phyloP scores from a whole-genome alignment of 2,329 filamentous ascomycete genomes.

The Lachnellula arida region DNA sequence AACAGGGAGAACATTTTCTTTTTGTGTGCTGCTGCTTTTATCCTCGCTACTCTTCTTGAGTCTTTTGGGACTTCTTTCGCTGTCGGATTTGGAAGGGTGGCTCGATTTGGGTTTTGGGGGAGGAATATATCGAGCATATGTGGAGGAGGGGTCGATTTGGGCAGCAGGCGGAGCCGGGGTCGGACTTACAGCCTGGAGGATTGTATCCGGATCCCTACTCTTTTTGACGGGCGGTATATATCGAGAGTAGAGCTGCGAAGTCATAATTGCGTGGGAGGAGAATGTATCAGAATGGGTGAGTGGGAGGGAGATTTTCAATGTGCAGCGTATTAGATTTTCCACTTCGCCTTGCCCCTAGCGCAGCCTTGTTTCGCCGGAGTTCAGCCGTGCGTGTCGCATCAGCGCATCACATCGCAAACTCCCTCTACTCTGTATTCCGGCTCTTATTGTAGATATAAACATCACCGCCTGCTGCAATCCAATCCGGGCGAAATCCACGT shows the following conservation, averaged over 20 bases:
- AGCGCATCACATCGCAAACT: no score
- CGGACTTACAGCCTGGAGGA: neutral
- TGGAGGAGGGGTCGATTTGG: constrained; percentile 26
- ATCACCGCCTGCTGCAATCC: no score
- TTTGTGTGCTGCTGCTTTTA: neutral
- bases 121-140: constrained; percentile 30
- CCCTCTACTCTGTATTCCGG: no score
- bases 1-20: neutral
- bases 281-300: neutral
- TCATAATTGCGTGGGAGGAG: constrained; percentile 11
- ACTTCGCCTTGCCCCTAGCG: no score
- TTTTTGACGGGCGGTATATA: constrained; percentile 28
- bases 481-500: neutral
- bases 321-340: neutral
- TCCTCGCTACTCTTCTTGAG: constrained; percentile 2
- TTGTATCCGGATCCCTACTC: constrained; percentile 6
- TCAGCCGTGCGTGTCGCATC: no score
- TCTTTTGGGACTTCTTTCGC: constrained; percentile 2
- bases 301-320: constrained; percentile 8
- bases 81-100: constrained; percentile 5
- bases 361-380: no score
- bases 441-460: no score
- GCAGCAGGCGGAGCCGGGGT: constrained; percentile 14
- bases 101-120: constrained; percentile 19
- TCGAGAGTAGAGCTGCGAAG: constrained; percentile 28